Base-by-base conservation (phyloP, 768 basidiomycete species). In the Clitopilus hobsonii region DNA sequence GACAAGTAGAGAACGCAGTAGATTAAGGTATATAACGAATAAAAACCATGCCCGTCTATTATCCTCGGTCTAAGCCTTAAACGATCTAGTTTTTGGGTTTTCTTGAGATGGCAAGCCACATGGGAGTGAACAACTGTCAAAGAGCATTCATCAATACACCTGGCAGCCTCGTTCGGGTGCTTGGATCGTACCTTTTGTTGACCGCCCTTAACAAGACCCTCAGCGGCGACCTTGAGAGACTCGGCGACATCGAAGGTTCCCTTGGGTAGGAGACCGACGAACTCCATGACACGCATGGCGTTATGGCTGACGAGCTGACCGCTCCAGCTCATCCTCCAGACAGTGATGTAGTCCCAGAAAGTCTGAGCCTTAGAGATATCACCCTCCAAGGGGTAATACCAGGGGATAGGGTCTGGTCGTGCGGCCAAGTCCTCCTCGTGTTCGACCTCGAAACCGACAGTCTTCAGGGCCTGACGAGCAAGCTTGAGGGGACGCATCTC, bases 341-440 rank as follows among this genome's bases (percentile, higher is more conserved):
- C 88, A 8, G 88, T 90, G 60, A 94, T 74, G 59, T 85, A 85
- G 68, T 98, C 97, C 91, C 93, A 97, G 29, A 84, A 65, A 1
- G 95, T 98, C 75, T 99, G 96, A 1, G 93, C 89, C 72, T 98
- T 97, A 59, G 73, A 64, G 58, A 97, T 78, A 69, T 99, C 92
- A 58, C 97, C 96, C 70, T 97, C 94, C 24, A 98, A 80, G 0
- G 95, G 94, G 71, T 98, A 98, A 72, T 95, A 99, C 97, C 97
- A 99, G 0, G 87, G 84, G 30, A 92, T 72, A 10, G 70, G 68
- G 61, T 91, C 92, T 0, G 79, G 74, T 41, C 94, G 88, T 25
- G 88, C 89, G 3, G 96, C 96, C 38, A 99, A 78, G 68, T 99
- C 96, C 64, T 99, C 96, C 66, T 96, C 93, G 66, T 92, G 88